These are phyloP conservation scores for Hordeum marinum DNA, from an alignment of 176 grass and related monocot genomes.

Conservation along the genomic window DNA sequence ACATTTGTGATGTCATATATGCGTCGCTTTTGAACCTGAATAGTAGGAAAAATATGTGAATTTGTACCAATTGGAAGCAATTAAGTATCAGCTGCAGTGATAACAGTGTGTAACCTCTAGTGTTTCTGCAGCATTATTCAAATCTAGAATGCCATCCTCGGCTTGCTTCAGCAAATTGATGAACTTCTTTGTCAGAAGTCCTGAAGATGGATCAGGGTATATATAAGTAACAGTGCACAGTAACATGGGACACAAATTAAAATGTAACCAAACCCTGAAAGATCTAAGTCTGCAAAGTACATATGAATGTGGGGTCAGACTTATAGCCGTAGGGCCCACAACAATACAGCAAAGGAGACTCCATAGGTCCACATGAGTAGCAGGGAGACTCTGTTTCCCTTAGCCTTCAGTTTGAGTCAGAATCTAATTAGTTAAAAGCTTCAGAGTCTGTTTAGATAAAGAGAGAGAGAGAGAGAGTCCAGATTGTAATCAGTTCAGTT, in stretches of 20 bases:
- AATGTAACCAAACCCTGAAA: background rate
- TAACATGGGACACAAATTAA: slow-evolving; percentile 18
- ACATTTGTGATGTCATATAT: slow-evolving; percentile 99
- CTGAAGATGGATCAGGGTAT: slow-evolving; percentile 38
- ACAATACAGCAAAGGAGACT: no score
- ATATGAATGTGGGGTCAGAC: background rate
- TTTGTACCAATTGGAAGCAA: background rate
- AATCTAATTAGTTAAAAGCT: no score
- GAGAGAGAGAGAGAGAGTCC: no score
- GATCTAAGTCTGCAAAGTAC: background rate
- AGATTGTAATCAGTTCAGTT: no score
- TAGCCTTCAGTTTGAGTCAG: no score
- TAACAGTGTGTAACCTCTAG: slow-evolving; percentile 55
- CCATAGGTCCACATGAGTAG: no score
- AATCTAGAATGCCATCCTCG: slow-evolving; percentile 88
- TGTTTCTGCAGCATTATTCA: slow-evolving; percentile 98
- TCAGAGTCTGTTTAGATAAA: no score
- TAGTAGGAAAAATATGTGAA: slow-evolving; percentile 19
- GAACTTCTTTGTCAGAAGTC: slow-evolving; percentile 96
- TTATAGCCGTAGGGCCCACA: no score
- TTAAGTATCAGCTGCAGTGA: slow-evolving; percentile 5
- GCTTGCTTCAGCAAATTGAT: slow-evolving; percentile 89
- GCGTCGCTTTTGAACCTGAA: slow-evolving; percentile 94
- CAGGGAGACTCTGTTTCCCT: no score
- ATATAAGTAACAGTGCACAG: slow-evolving; percentile 25